phyloP scores from a whole-genome alignment of 805 yeast genomes.

The Barnettozyma sucrosica region DNA sequence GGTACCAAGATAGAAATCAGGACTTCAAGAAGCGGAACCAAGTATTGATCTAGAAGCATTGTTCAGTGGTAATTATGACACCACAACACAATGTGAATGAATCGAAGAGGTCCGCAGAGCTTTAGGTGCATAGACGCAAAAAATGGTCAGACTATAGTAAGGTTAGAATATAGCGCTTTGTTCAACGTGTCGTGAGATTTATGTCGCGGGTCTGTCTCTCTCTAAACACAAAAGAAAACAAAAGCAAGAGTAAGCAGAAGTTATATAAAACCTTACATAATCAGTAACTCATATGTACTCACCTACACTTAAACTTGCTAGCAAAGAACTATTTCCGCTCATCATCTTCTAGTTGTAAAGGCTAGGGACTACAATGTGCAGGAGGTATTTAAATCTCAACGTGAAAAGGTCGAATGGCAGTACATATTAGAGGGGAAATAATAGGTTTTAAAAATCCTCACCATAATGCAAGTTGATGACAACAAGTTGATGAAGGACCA shows the following conservation, averaged over 20 bases:
- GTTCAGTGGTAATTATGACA: neutral
- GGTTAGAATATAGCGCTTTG: neutral
- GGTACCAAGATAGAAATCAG: constrained; percentile 14
- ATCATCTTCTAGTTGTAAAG: too few relatives aligned
- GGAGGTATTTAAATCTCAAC: too few relatives aligned
- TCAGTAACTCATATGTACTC: too few relatives aligned
- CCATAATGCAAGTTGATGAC: constrained; percentile 5
- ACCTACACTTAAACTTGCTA: too few relatives aligned
- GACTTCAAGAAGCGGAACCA: constrained; percentile 16
- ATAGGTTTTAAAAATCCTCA: neutral
- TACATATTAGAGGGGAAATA: neutral
- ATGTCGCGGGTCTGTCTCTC: neutral
- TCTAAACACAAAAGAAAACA: neutral
- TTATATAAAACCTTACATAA: too few relatives aligned
- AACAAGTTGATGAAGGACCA: constrained; percentile 3
- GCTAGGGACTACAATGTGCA: too few relatives aligned
- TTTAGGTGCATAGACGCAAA: neutral
- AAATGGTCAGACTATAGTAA: too few relatives aligned
- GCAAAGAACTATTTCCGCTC: too few relatives aligned
- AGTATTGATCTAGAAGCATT: constrained; percentile 13
- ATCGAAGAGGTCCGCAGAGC: neutral
- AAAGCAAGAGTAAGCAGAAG: too few relatives aligned
- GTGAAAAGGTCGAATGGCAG: neutral
- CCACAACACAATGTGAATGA: neutral
- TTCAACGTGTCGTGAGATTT: neutral